Evolutionary conservation across 192 early-diverging fungal species (phyloP).

Genomic region (Backusella parvicylindrica): DNA sequence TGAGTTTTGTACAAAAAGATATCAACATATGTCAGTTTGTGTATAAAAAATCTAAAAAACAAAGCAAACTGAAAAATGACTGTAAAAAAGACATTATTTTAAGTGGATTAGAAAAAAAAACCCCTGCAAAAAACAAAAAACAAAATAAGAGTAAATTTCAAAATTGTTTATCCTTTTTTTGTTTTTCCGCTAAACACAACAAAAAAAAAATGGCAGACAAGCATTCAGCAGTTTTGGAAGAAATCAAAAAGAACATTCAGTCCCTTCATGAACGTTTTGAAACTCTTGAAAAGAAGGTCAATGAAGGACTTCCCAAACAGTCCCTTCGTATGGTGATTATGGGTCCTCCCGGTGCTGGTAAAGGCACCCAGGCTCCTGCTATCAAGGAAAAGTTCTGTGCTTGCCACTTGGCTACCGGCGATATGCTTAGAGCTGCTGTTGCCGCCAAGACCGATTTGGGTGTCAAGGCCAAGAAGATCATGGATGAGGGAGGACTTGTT

Average conservation of each 20-base stretch:
- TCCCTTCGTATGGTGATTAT: slow-evolving; percentile 77
- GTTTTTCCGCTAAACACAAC: not conserved
- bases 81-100: not conserved
- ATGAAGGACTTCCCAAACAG: slow-evolving; percentile 23
- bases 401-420: slow-evolving; percentile 98
- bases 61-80: not conserved
- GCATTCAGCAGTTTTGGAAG: slow-evolving; percentile 36
- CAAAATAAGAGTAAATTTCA: not conserved
- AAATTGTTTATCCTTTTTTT: not conserved
- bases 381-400: slow-evolving; percentile 95
- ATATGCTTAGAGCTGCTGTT: slow-evolving; percentile 98
- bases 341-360: slow-evolving; percentile 89
- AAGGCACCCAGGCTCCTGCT: slow-evolving; percentile 79
- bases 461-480: slow-evolving; percentile 95
- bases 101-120: not conserved
- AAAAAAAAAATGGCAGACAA: slow-evolving; percentile 28
- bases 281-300: slow-evolving; percentile 35
- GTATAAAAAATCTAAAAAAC: too few relatives aligned
- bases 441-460: slow-evolving; percentile 86
- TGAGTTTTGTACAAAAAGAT: not conserved
- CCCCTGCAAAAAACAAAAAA: not conserved
- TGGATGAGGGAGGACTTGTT: slow-evolving; percentile 97
- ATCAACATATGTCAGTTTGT: not conserved
- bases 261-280: slow-evolving; percentile 36
- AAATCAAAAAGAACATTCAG: slow-evolving; percentile 43